Evolutionary conservation across 352 stramenopile genomes (phyloP), one percentile per base, ranked within the genome.

Genomic region (Globisporangium nodosum): DNA sequence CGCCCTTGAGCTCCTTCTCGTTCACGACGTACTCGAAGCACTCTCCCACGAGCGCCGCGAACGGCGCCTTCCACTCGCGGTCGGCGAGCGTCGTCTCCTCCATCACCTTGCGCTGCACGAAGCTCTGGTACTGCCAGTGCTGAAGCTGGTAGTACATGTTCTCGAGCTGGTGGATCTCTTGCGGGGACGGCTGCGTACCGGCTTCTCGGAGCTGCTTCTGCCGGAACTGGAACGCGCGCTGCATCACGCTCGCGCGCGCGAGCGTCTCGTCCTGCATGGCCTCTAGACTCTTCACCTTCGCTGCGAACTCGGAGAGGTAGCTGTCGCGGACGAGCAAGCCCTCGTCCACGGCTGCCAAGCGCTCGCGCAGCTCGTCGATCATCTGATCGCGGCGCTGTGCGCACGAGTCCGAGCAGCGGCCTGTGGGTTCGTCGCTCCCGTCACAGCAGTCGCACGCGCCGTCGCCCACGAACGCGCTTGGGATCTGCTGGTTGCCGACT

Each of bases 401-500:
- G 46, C 83, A 92, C 37, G 59, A 74, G 56, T 89, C 54, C 16
- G n/a, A 6, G 49, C 83, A 91, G 3, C 27, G 21, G 21, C 62
- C 60, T 0, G 52, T 9, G 4, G n/a, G 33, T 57, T 99, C 96
- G 64, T 99, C 96, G 55, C 83, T 90, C 24, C 96, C 97, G 75
- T 99, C 96, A 69, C 97, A 99, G 67, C 97, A 99, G 81, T 99
- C 97, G 65, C 97, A 99, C 48, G 99, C 82, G n/a, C 87, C 88
- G 68, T 99, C 97, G 12, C 76, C 49, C 1, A 99, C 65, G 47
- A 90, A 81, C 0, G 73, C 84, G 5, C 76, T 37, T 0, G 88
- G 66, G 7, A 90, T 43, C 47, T 53, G 27, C 45, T 81, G 70
- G 6, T 61, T 64, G 3, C 71, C 68, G 3, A 43, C n/a, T 43